A percentile compares a stretch with the other conserved stretches of the same genome.
These are phyloP conservation scores for Thelonectria blattea DNA, from an alignment of 2,329 filamentous ascomycete species.

Conservation along the genomic window DNA sequence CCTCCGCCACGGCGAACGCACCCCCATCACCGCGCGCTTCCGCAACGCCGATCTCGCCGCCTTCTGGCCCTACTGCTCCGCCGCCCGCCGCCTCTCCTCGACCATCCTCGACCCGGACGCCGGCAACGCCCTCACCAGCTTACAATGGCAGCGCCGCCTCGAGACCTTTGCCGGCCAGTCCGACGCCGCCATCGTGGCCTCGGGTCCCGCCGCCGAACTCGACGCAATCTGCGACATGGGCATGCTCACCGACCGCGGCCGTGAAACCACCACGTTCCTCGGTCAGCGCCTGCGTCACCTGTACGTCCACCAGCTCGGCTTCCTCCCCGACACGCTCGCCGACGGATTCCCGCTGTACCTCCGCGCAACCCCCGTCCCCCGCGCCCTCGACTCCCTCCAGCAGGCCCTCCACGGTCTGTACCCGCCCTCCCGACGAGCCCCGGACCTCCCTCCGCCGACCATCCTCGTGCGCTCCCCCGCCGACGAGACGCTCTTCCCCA, in stretches of 20 bases:
- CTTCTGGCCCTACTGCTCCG: constrained; percentile 91
- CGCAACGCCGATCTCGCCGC: constrained; percentile 72
- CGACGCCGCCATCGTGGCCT: constrained; percentile 72
- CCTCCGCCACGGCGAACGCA: constrained; percentile 80
- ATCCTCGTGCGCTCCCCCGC: constrained; percentile 68
- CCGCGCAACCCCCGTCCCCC: constrained; percentile 74
- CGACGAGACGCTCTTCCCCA: constrained; percentile 83
- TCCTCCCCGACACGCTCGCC: constrained; percentile 68
- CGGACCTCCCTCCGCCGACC: constrained; percentile 63
- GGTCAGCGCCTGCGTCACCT: constrained; percentile 72
- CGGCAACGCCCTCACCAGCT: constrained; percentile 49
- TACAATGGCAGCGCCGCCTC: constrained; percentile 73
- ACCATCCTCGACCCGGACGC: constrained; percentile 53
- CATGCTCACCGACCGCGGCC: constrained; percentile 77
- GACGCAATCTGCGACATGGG: constrained; percentile 82
- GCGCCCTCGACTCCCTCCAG: constrained; percentile 79
- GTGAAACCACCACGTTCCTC: constrained; percentile 73
- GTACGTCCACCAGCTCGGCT: constrained; percentile 76
- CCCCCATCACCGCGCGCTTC: constrained; percentile 87
- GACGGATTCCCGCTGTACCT: constrained; percentile 70
- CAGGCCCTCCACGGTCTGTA: constrained; percentile 79
- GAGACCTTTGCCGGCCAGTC: constrained; percentile 76
- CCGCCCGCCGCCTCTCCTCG: constrained; percentile 71
- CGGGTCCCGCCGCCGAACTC: constrained; percentile 71
- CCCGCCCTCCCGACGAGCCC: constrained; percentile 55